Evolutionary conservation across 2,329 filamentous ascomycete genomes (phyloP), one percentile per base, ranked within the genome.

Genomic region (Hypoxylon sp.): DNA sequence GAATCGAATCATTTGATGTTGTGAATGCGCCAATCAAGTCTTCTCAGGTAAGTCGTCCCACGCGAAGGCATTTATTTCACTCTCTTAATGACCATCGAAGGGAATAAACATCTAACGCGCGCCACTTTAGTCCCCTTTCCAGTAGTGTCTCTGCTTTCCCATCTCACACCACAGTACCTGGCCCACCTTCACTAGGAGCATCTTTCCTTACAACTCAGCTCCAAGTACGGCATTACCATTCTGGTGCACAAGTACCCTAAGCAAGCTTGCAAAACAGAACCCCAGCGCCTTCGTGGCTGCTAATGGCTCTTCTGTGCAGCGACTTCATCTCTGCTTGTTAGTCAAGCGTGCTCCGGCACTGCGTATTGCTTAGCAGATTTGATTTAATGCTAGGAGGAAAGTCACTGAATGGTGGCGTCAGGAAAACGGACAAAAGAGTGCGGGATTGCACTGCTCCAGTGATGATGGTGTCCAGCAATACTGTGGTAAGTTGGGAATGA

Each of bases 241-340:
- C 39, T 11, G 17, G n/a, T 9, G 9, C 39, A 44, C 3, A 19
- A 44, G 39, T 44, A 44, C 39, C 39, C 17, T 22, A 44, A 1
- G 17, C 39, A 44, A 44, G 39, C 39, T 44, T 42, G 37, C 39
- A 44, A 44, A 22, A 33, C 44, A 59, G 61, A 57, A 64, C 53
- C 24, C 61, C 53, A 59, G 53, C 53, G 46, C 44, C 46, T 10
- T 51, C 22, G 44, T 44, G 61, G 33, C 61, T 47, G 61, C 37
- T 10, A 64, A 64, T 64, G 61, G 61, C 61, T 64, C 61, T 64
- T 64, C 47, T 46, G 53, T 39, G 33, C 46, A 26, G 46, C 52
- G 24, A 59, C 53, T 52, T 46, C 53, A 52, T 19, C 35, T 39
- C 19, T 37, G 26, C 61, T 64, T 52, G n/a, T 59, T 14, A 64